Evolutionary conservation across 1,284 basidiomycete species (phyloP).

Genomic region (Apiotrichum laibachii): DNA sequence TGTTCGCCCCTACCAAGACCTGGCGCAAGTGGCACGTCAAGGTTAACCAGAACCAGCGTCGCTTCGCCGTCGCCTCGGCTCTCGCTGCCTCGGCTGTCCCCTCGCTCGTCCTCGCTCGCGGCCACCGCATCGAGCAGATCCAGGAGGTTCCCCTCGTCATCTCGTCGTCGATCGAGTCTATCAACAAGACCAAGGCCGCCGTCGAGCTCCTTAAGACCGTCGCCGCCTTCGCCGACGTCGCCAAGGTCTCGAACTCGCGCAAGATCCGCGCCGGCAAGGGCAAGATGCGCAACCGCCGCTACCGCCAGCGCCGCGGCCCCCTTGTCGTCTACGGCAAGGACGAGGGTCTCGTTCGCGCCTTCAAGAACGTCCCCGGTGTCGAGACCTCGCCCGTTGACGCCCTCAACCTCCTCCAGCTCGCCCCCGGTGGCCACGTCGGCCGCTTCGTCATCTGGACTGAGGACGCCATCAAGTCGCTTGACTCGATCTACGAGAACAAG

Average conservation of each 20-base stretch:
- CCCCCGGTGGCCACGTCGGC: conserved; percentile 97
- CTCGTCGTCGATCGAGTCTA: conserved; percentile 72
- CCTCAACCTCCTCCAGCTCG: conserved; percentile 97
- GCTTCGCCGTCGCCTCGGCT: conserved; percentile 96
- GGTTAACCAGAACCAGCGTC: conserved; percentile 97
- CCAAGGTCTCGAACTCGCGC: conserved; percentile 96
- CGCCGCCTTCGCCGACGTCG: conserved; percentile 87
- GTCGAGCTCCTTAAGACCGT: conserved; percentile 88
- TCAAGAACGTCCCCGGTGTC: conserved; percentile 98
- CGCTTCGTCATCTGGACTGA: conserved; percentile 99
- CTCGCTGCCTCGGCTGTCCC: conserved; percentile 97
- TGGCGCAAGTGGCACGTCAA: conserved; percentile 99
- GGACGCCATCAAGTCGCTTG: conserved; percentile 86
- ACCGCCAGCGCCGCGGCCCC: conserved; percentile 96
- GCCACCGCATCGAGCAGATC: conserved; percentile 97
- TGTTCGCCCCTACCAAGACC: conserved; percentile 99
- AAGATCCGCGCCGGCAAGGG: conserved; percentile 97
- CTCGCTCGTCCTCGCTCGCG: conserved; percentile 96
- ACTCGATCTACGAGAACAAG: conserved; percentile 94
- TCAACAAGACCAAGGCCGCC: conserved; percentile 97
- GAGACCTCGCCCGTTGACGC: conserved; percentile 93
- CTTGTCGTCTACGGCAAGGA: conserved; percentile 98
- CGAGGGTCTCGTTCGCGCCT: conserved; percentile 95
- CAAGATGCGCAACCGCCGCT: conserved; percentile 94
- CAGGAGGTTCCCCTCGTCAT: conserved; percentile 96